Conservation (phyloP, 2,329 filamentous ascomycete genomes). For the Botrytis medusae region DNA sequence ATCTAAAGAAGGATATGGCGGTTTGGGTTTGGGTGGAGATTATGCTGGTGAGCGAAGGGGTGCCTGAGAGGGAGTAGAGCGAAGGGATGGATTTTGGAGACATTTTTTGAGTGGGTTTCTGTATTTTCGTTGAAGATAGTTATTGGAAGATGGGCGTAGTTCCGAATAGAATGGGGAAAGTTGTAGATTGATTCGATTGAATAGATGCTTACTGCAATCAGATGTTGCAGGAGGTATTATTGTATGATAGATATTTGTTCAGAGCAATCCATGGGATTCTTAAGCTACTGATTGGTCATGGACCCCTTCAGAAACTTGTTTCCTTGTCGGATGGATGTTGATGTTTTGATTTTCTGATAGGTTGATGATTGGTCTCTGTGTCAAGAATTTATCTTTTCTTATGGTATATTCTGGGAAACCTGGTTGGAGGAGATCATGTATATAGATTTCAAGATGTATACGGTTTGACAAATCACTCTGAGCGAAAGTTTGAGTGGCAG, state of each 20-base stretch:
- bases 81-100: neutral
- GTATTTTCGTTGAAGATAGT: neutral
- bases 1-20: too few species aligned
- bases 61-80: neutral
- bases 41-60: neutral
- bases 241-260: fast-evolving
- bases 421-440: too few species aligned
- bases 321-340: neutral
- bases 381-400: neutral
- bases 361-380: neutral
- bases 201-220: neutral
- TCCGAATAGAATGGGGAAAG: neutral
- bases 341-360: neutral
- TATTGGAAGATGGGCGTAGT: fast-evolving
- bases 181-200: neutral
- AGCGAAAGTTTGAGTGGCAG: neutral
- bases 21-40: neutral
- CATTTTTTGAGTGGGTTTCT: neutral
- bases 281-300: neutral
- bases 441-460: neutral
- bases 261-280: neutral
- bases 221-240: fast-evolving
- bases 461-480: neutral
- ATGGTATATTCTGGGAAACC: neutral
- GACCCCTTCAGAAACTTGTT: fast-evolving